A percentile compares a stretch with the other conserved stretches of the same genome.
Evolutionary conservation across 768 basidiomycete species (phyloP).

Genomic region (Mycena belliarum): DNA sequence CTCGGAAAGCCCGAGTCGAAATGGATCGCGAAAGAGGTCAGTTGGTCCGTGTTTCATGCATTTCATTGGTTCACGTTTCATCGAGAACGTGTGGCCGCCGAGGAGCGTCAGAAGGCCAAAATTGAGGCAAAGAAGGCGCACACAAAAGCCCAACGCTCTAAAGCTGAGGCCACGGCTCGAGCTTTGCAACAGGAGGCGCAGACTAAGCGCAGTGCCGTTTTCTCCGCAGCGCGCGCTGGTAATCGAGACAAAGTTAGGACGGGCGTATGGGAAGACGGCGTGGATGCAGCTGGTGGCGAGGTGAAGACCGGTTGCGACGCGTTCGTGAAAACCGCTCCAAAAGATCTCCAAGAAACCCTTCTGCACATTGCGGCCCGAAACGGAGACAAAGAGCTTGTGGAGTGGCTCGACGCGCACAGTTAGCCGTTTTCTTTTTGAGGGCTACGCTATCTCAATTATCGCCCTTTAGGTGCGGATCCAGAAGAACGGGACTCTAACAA

Average conservation of each 20-base stretch:
- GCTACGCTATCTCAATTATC: slow-evolving; percentile 11
- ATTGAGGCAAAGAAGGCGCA: slow-evolving; percentile 56
- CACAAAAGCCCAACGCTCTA: slow-evolving; percentile 48
- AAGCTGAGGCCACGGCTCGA: slow-evolving; percentile 51
- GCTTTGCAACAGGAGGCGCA: slow-evolving; percentile 53
- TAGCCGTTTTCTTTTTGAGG: slow-evolving; percentile 32
- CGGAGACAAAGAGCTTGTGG: slow-evolving; percentile 57
- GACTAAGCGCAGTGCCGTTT: slow-evolving; percentile 57
- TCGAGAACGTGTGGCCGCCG: slow-evolving; percentile 56
- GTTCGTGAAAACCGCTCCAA: slow-evolving; percentile 45
- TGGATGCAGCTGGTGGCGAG: slow-evolving; percentile 76
- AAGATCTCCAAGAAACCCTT: slow-evolving; percentile 67
- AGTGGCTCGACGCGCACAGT: slow-evolving; percentile 78
- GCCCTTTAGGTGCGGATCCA: slow-evolving; percentile 60
- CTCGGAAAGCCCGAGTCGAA: slow-evolving; percentile 46
- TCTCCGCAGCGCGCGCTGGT: slow-evolving; percentile 62
- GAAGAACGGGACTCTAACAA: slow-evolving; percentile 65
- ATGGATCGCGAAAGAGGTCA: slow-evolving; percentile 54
- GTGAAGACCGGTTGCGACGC: slow-evolving; percentile 55
- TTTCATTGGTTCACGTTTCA: neutral
- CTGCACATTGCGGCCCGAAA: slow-evolving; percentile 63
- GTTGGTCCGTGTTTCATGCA: slow-evolving; percentile 3
- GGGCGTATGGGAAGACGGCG: slow-evolving; percentile 66
- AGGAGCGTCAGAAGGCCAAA: slow-evolving; percentile 58
- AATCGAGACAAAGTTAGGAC: slow-evolving; percentile 57